Base-by-base conservation (phyloP, 2,329 filamentous ascomycete genomes). In the Fusarium sp. region DNA sequence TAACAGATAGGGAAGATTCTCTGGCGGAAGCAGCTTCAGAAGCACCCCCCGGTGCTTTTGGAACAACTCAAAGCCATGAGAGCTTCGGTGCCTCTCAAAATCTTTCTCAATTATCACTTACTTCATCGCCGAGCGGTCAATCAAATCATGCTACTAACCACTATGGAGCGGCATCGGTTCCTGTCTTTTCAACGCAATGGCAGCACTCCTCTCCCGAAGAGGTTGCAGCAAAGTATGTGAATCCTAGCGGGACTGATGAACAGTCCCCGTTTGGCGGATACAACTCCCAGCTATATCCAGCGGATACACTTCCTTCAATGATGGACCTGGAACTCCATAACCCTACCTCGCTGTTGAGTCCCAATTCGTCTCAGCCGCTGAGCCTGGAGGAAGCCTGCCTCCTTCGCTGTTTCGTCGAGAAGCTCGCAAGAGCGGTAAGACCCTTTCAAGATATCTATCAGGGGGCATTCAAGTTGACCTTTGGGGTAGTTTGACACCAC, bases 131-230 rank as follows among this genome's bases (percentile, higher is more conserved):
- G 1, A 50, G 20, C 7, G 11, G 1, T 9, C 28, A 17, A 8
- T 0, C 28, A 13, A 18, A 6, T 9, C 0, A 7, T 13, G 0
- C 15, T 32, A 6, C 14, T 5, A 13, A 13, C 1, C 14, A 32
- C 0, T n/a, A 30, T 17, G 28, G 7, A 6, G 0, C 10, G 0
- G 2, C 7, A 6, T 6, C 20, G 0, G 0, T 32, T 5, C 14
- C 28, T 13, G 28, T 5, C 0, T n/a, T 32, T 0, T n/a, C 47
- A 6, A 12, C 28, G 0, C 47, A n/a, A 18, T 32, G 47, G 28
- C 28, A n/a, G 14, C 22, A 32, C 22, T 13, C 47, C 0, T 50
- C 28, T 32, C 47, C 28, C 1, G 14, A 13, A n/a, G 0, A 50
- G 4, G 22, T 9, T 3, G 6, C 10, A 18, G 22, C 14, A 4